Evolutionary conservation across 2,329 filamentous ascomycete species (phyloP), one percentile per base, ranked within the genome.

Genomic region (Epichloe sylvatica): DNA sequence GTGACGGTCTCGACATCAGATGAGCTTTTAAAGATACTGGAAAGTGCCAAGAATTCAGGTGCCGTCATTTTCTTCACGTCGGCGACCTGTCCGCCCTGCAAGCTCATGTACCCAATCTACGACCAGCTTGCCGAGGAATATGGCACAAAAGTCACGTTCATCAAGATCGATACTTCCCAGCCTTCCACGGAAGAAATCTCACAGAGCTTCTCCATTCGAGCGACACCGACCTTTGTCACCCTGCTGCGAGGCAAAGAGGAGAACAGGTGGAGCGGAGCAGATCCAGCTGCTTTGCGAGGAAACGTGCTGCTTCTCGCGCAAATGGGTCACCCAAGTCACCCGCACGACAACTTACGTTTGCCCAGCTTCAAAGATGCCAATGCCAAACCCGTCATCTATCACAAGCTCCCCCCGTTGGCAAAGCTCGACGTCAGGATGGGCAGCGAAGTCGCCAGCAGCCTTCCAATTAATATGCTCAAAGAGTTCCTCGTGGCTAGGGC

Each of bases 61-160:
- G 86, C 86, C 0, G 78, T 91, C 37, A 75, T 96, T 50, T 96
- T 96, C 71, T 97, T 97, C 69, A 96, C 91, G 0, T 94, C 87
- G 3, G 78, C 84, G 2, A 92, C 83, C 2, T 96, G 90, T 61
- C 77, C 80, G 1, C 89, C 90, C 0, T 96, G 91, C 74, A 91
- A 85, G 64, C 68, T 80, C 15, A 75, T 91, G 2, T 94, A 95
- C 59, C 87, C 90, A 1, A 67, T 83, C 0, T 97, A 87, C 59
- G 84, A 94, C 53, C 74, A 86, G 55, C 72, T 96, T 0, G 89
- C 90, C 2, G 78, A 76, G 25, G 84, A 94, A 61, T 74, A 82
- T 30, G 82, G 77, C 1, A 69, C 76, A 34, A 82, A 82, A 56
- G 82, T 80, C 3, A 70, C 79, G 0, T 76, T 96, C 45, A 81